Conservation (phyloP, 2,329 filamentous ascomycete species). For the Penicillium sclerotigenum region DNA sequence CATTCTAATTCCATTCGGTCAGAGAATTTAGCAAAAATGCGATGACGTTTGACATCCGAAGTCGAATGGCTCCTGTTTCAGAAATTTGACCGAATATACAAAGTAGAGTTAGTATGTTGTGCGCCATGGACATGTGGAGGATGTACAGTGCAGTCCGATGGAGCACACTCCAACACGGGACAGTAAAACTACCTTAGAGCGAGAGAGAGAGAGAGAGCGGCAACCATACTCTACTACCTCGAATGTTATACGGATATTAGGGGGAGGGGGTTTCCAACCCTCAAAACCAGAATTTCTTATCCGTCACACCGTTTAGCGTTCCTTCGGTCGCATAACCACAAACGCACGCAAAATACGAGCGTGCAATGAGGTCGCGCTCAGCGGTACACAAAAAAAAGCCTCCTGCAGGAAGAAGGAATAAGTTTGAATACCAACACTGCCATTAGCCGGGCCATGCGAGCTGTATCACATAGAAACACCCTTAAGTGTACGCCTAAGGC, state of each 20-base stretch:
- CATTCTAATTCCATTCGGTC: constrained; percentile 4
- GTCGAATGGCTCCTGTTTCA: neutral
- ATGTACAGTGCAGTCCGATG: constrained; percentile 6
- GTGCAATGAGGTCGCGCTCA: neutral
- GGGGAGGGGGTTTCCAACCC: too few relatives aligned
- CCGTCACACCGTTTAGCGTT: neutral
- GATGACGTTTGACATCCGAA: constrained; percentile 3
- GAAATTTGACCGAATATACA: neutral
- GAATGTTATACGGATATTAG: too few relatives aligned
- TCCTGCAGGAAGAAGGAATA: constrained; percentile 2
- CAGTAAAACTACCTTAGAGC: neutral
- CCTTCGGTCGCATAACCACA: neutral
- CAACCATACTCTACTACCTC: neutral
- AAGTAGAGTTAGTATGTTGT: neutral
- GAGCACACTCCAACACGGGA: constrained; percentile 2
- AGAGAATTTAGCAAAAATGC: constrained; percentile 3
- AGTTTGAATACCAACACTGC: constrained; percentile 1
- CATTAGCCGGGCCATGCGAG: constrained; percentile 16
- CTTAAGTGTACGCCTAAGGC: neutral
- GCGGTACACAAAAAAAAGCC: constrained; percentile 2
- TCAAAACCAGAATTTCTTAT: neutral
- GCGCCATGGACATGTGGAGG: constrained; percentile 8
- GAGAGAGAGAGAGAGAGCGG: neutral
- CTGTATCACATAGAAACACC: constrained; percentile 15
- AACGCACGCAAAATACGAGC: neutral